Percentiles rank a stretch among this genome's conserved stretches.
Conservation (phyloP, 805 yeast genomes). For the Candida railenensis region DNA sequence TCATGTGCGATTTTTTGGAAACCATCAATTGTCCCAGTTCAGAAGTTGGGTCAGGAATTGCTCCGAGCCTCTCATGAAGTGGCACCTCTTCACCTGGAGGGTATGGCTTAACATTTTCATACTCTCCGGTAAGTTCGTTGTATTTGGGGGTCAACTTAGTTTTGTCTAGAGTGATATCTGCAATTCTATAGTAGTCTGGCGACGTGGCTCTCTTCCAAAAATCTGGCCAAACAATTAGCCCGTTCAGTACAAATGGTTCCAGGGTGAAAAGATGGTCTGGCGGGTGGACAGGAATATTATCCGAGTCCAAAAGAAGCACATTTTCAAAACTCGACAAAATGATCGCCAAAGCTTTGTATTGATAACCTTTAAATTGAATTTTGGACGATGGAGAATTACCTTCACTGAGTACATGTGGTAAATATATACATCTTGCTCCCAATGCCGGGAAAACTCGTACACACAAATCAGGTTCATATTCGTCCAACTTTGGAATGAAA, state of each 20-base stretch:
- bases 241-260: conserved; percentile 53
- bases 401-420: conserved; percentile 28
- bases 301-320: conserved; percentile 72
- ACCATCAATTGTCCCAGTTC: conserved; percentile 46
- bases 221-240: conserved; percentile 79
- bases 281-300: conserved; percentile 65
- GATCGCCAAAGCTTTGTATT: conserved; percentile 42
- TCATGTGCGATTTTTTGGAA: conserved; percentile 36
- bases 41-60: conserved; percentile 30
- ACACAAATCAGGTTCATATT: conserved; percentile 66
- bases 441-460: conserved; percentile 36
- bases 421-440: conserved; percentile 37
- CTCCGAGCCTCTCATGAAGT: conserved; percentile 31
- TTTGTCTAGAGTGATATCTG: conserved; percentile 44
- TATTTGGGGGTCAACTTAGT: conserved; percentile 30
- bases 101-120: conserved; percentile 4
- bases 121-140: conserved; percentile 26
- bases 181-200: conserved; percentile 69
- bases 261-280: conserved; percentile 59
- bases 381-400: conserved; percentile 19
- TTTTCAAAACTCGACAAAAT: conserved; percentile 58
- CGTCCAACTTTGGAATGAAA: conserved; percentile 66
- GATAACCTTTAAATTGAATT: conserved; percentile 44
- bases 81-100: conserved; percentile 15
- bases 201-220: conserved; percentile 84